Evolutionary conservation across 805 yeast species (phyloP).

Genomic region (Lipomyces spencermartinsiae): DNA sequence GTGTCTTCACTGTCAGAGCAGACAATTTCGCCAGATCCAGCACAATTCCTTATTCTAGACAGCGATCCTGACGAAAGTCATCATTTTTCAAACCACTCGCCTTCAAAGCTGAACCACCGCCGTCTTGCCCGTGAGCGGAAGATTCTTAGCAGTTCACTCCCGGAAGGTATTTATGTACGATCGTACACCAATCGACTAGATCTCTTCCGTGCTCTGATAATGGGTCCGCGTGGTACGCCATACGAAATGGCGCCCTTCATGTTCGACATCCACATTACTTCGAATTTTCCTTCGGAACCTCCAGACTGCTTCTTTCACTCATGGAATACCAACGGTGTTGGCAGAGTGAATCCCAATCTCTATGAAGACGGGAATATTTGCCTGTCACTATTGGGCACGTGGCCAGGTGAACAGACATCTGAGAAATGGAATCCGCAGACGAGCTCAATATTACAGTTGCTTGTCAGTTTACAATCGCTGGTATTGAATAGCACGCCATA

Average conservation of each 20-base stretch:
- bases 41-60: constrained; percentile 29
- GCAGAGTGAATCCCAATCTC: constrained; percentile 37
- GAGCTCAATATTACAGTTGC: constrained; percentile 35
- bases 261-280: constrained; percentile 31
- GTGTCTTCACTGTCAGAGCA: constrained; percentile 12
- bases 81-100: constrained; percentile 13
- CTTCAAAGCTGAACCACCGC: constrained; percentile 26
- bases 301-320: constrained; percentile 36
- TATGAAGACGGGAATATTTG: constrained; percentile 39
- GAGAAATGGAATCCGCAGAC: constrained; percentile 34
- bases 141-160: constrained; percentile 33
- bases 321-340: constrained; percentile 39
- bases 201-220: constrained; percentile 30
- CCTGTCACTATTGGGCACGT: constrained; percentile 36
- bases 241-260: constrained; percentile 37
- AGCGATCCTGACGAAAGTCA: constrained; percentile 22
- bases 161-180: constrained; percentile 36
- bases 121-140: constrained; percentile 33
- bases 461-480: constrained; percentile 33
- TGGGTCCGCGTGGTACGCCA: constrained; percentile 36
- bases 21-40: constrained; percentile 4
- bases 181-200: constrained; percentile 34
- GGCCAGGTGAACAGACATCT: constrained; percentile 35
- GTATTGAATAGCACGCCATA: constrained; percentile 36
- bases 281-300: constrained; percentile 29